Conservation (phyloP, 2,329 filamentous ascomycete genomes). For the Ciborinia camelliae region DNA sequence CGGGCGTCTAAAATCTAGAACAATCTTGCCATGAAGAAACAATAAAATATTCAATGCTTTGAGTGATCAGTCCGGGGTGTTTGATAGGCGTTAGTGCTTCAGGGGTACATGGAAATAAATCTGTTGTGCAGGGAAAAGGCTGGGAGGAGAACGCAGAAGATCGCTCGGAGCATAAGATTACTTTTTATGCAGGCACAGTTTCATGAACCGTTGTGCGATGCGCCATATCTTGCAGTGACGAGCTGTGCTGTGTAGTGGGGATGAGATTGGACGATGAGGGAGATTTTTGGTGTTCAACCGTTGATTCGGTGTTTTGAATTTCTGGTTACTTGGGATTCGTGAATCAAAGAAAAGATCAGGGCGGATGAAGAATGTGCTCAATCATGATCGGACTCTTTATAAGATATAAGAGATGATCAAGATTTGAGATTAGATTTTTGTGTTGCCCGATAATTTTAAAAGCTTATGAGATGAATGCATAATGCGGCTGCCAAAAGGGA, state of each 20-base stretch:
- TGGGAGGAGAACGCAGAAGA: background rate
- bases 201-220: slow-evolving; percentile 7
- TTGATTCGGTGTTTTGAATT: background rate
- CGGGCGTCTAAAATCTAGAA: slow-evolving; percentile 13
- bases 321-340: background rate
- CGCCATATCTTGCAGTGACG: background rate
- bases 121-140: background rate
- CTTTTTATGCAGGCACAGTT: slow-evolving; percentile 6
- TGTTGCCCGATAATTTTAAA: background rate
- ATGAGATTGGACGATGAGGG: background rate
- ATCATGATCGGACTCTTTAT: background rate
- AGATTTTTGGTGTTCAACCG: background rate
- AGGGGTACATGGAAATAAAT: background rate
- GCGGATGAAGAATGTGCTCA: background rate
- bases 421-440: slow-evolving; percentile 1
- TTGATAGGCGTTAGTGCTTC: background rate
- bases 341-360: background rate
- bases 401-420: background rate
- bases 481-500: background rate
- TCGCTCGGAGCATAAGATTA: background rate
- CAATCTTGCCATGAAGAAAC: background rate
- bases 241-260: slow-evolving; percentile 3
- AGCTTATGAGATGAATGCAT: background rate
- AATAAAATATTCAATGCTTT: background rate
- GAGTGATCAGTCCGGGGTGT: slow-evolving; percentile 1